These are phyloP conservation scores for Pseudovirgaria hyperparasitica DNA, from an alignment of 2,329 filamentous ascomycete species.

Conservation along the genomic window DNA sequence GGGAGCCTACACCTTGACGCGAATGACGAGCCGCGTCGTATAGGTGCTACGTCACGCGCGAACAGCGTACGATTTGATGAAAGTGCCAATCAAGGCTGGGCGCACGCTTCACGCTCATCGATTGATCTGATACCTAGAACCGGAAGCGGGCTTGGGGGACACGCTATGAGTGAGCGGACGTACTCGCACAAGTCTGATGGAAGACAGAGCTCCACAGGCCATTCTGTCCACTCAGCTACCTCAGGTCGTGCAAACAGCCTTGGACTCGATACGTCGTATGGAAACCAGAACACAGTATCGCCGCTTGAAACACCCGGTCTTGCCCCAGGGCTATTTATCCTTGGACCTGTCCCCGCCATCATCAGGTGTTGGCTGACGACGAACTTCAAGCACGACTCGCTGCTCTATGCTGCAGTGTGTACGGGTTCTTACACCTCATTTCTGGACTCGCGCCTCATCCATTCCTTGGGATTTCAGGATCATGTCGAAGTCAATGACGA, in stretches of 20 bases:
- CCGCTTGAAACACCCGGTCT: constrained; percentile 61
- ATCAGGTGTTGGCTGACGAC: constrained; percentile 91
- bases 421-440: constrained; percentile 81
- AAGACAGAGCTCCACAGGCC: constrained; percentile 82
- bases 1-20: constrained; percentile 73
- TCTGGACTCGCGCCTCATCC: constrained; percentile 63
- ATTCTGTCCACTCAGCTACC: constrained; percentile 63
- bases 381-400: constrained; percentile 76
- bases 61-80: constrained; percentile 98
- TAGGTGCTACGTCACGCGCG: constrained; percentile 78
- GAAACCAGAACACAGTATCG: constrained; percentile 52
- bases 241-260: constrained; percentile 80
- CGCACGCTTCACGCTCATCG: constrained; percentile 68
- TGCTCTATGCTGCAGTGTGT: constrained; percentile 86
- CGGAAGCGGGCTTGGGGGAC: constrained; percentile 63
- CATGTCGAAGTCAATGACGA: constrained; percentile 54
- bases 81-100: constrained; percentile 83
- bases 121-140: constrained; percentile 72
- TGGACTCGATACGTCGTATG: constrained; percentile 65
- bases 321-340: constrained; percentile 70
- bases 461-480: constrained; percentile 57
- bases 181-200: constrained; percentile 94
- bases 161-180: constrained; percentile 77
- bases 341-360: constrained; percentile 84
- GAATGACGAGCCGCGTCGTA: constrained; percentile 73